A percentile compares a stretch with the other conserved stretches of the same genome.
Conservation (phyloP, 2,329 filamentous ascomycete genomes). For the Talaromyces sp. region DNA sequence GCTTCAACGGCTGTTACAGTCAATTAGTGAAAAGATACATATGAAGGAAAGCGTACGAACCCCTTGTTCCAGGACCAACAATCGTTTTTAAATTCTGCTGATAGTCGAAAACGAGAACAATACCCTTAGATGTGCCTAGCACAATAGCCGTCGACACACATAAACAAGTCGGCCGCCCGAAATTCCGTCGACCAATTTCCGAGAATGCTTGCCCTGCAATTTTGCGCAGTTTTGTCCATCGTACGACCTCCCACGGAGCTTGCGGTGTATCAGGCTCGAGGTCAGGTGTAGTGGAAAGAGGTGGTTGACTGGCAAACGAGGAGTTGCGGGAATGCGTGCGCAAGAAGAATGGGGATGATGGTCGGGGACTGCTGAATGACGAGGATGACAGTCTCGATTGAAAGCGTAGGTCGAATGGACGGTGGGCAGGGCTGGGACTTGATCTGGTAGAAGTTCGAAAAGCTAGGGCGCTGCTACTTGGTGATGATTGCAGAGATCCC, state of each 20-base stretch:
- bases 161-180: slow-evolving; percentile 86
- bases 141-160: slow-evolving; percentile 84
- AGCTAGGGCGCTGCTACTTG: slow-evolving; percentile 70
- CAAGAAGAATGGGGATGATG: slow-evolving; percentile 74
- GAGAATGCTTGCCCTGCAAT: slow-evolving; percentile 88
- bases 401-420: slow-evolving; percentile 92
- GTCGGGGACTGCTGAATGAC: slow-evolving; percentile 59
- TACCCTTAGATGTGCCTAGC: slow-evolving; percentile 87
- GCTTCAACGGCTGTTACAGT: slow-evolving; percentile 71
- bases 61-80: slow-evolving; percentile 88
- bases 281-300: slow-evolving; percentile 53
- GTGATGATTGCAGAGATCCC: slow-evolving; percentile 57
- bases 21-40: background rate
- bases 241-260: slow-evolving; percentile 91
- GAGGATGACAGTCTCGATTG: slow-evolving; percentile 76
- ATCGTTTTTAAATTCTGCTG: slow-evolving; percentile 93
- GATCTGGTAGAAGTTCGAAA: slow-evolving; percentile 65
- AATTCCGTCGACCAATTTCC: slow-evolving; percentile 85
- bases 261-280: slow-evolving; percentile 67
- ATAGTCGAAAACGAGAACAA: slow-evolving; percentile 95
- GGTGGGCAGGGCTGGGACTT: slow-evolving; percentile 76
- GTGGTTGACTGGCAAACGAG: slow-evolving; percentile 69
- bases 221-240: slow-evolving; percentile 92
- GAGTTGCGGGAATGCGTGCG: slow-evolving; percentile 75
- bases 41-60: slow-evolving; percentile 43